A percentile compares a stretch with the other conserved stretches of the same genome.
These are phyloP conservation scores for Curvularia sp. DNA, from an alignment of 2,329 filamentous ascomycete species.

Conservation along the genomic window DNA sequence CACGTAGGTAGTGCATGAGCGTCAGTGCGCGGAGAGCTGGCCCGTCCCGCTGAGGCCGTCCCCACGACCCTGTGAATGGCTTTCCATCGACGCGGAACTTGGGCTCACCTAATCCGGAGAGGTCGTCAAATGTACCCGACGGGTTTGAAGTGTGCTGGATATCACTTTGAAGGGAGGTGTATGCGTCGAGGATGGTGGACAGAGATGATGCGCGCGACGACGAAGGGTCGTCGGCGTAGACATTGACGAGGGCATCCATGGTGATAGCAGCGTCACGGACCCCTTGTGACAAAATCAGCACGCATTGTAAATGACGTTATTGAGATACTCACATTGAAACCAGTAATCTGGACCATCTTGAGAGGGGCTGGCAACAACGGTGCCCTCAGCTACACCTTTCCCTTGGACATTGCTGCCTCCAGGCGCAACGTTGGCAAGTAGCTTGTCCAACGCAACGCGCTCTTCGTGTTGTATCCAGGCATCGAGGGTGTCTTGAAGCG, in stretches of 20 bases:
- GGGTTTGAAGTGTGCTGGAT: constrained; percentile 52
- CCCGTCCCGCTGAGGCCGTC: constrained; percentile 54
- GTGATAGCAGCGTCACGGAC: constrained; percentile 56
- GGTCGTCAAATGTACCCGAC: constrained; percentile 46
- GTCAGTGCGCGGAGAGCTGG: constrained; percentile 54
- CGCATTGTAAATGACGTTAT: not conserved
- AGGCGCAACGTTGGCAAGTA: constrained; percentile 54
- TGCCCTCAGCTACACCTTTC: constrained; percentile 47
- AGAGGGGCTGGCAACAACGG: constrained; percentile 55
- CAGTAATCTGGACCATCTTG: constrained; percentile 52
- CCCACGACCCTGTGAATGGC: constrained; percentile 50
- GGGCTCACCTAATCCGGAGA: constrained; percentile 53
- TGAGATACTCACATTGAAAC: constrained; percentile 50
- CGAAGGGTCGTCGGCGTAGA: constrained; percentile 46
- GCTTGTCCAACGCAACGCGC: constrained; percentile 44
- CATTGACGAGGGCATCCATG: constrained; percentile 50
- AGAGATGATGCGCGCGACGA: constrained; percentile 37
- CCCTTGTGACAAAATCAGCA: constrained; percentile 30
- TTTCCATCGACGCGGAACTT: constrained; percentile 52
- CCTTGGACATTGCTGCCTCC: constrained; percentile 49
- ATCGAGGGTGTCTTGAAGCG: constrained; percentile 40
- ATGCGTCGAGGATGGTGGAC: constrained; percentile 43
- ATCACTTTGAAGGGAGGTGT: constrained; percentile 42
- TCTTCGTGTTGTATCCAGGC: constrained; percentile 49
- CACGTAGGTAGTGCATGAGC: constrained; percentile 52